phyloP scores from a whole-genome alignment of 305 asterid genomes.

The Fraxinus sp. region DNA sequence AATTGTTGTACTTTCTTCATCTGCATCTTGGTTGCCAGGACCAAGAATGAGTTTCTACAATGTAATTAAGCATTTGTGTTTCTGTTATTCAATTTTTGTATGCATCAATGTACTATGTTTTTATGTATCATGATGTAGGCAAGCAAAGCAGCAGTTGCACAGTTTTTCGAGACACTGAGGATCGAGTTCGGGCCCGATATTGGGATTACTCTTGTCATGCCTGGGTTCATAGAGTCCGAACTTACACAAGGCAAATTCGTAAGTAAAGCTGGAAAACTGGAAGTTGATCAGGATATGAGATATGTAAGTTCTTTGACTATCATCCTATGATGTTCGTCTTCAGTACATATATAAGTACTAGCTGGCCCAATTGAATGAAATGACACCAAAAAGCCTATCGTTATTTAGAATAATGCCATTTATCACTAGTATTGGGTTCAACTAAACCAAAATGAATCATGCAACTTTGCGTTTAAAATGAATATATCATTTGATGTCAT shows the following conservation, averaged over 20 bases:
- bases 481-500: too few relatives aligned
- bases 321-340: neutral
- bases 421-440: too few relatives aligned
- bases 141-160: conserved; percentile 78
- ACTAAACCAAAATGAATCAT: too few relatives aligned
- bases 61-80: conserved; percentile 24
- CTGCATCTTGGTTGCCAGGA: conserved; percentile 66
- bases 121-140: conserved; percentile 40
- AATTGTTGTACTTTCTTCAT: conserved; percentile 59
- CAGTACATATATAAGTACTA: neutral
- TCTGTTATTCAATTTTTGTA: neutral
- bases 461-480: too few relatives aligned
- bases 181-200: conserved; percentile 64
- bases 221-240: conserved; percentile 68
- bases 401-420: neutral
- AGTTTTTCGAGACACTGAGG: conserved; percentile 73
- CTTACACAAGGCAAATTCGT: conserved; percentile 58
- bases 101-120: neutral
- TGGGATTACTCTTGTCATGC: conserved; percentile 62
- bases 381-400: neutral
- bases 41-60: conserved; percentile 78
- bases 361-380: neutral
- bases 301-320: conserved; percentile 39
- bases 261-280: conserved; percentile 41
- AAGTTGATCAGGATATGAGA: conserved; percentile 52